Conservation (phyloP, 169 alveolate species). For the Plasmodium billcollinsi region DNA sequence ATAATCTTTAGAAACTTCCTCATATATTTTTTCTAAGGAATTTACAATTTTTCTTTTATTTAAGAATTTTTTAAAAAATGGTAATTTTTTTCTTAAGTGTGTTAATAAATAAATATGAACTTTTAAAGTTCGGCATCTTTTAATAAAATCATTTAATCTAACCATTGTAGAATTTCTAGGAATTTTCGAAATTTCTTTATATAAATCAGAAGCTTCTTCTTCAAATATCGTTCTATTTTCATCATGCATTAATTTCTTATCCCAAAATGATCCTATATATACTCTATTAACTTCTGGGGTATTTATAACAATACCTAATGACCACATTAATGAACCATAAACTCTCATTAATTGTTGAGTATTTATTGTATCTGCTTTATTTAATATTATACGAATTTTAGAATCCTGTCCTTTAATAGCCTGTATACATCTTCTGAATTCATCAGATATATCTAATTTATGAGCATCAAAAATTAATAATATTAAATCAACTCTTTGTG, state of each 20-base stretch:
- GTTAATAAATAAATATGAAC: conserved; percentile 70
- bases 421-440: conserved; percentile 83
- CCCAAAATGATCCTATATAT: conserved; percentile 87
- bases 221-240: conserved; percentile 84
- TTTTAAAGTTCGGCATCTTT: conserved; percentile 82
- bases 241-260: conserved; percentile 82
- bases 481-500: conserved; percentile 86
- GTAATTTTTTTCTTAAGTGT: conserved; percentile 69
- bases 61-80: conserved; percentile 52
- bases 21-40: conserved; percentile 59
- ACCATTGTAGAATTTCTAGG: conserved; percentile 84
- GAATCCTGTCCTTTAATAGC: conserved; percentile 81
- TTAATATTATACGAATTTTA: conserved; percentile 81
- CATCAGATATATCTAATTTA: conserved; percentile 88
- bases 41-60: conserved; percentile 40
- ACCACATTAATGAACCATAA: conserved; percentile 89
- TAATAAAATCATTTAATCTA: conserved; percentile 83
- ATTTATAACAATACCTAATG: conserved; percentile 81
- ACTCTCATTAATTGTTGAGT: conserved; percentile 90
- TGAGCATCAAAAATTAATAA: conserved; percentile 88
- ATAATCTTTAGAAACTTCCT: conserved; percentile 65
- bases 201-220: conserved; percentile 86
- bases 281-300: conserved; percentile 85
- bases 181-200: conserved; percentile 81
- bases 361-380: conserved; percentile 82